Evolutionary conservation across 2,329 filamentous ascomycete species (phyloP).

Genomic region (Scopulariopsis brevicaulis): DNA sequence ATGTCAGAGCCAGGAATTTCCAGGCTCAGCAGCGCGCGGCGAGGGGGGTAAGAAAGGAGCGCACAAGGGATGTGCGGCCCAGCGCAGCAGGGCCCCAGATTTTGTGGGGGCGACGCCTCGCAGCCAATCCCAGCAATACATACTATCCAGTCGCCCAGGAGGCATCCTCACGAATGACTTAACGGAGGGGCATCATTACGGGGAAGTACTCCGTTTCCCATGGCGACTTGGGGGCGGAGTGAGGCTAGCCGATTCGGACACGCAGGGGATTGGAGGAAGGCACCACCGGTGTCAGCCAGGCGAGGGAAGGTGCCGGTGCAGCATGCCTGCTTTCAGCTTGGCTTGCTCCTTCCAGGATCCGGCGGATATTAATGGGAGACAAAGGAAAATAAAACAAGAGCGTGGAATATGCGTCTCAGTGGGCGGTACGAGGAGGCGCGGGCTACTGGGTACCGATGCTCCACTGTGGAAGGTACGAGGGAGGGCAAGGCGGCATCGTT

Average conservation of each 20-base stretch:
- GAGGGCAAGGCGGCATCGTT: neutral
- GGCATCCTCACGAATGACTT: neutral
- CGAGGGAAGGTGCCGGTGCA: neutral
- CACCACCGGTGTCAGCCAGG: neutral
- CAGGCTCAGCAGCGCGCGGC: neutral
- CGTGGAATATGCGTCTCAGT: neutral
- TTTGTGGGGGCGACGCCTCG: neutral
- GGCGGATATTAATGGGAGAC: neutral
- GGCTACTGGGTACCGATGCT: neutral
- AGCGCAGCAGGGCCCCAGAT: neutral
- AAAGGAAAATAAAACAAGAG: neutral
- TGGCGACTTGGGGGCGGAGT: neutral
- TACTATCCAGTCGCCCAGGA: neutral
- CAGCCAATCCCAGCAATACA: neutral
- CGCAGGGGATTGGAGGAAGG: neutral
- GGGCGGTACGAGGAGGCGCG: neutral
- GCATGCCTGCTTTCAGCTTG: neutral
- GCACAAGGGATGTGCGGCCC: neutral
- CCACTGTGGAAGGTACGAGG: neutral
- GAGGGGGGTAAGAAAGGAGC: neutral
- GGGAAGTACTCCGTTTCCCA: neutral
- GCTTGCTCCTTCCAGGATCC: neutral
- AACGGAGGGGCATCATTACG: neutral
- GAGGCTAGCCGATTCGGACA: neutral
- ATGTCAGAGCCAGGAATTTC: neutral